Percentiles rank a stretch among this genome's conserved stretches.
Conservation (phyloP, 495 filamentous ascomycete genomes). For the Xylaria longipes region DNA sequence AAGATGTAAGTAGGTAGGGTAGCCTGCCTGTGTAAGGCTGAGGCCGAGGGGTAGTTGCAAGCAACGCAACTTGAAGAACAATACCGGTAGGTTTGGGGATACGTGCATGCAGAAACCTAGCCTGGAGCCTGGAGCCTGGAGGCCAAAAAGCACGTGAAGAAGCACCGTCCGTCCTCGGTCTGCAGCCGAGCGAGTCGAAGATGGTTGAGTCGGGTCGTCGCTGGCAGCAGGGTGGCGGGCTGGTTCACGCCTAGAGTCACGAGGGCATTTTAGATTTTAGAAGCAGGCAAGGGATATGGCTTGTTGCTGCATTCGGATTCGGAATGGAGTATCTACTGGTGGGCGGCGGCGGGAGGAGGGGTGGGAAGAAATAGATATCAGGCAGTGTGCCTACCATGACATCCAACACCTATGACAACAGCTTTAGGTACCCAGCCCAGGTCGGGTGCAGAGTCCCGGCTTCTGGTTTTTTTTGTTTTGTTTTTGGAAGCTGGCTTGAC, state of each 20-base stretch:
- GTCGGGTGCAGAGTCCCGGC: neutral
- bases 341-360: constrained; percentile 14
- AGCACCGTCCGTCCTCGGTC: neutral
- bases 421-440: neutral
- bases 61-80: too few species aligned
- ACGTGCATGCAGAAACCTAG: neutral
- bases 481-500: constrained; percentile 5
- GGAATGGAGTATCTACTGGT: constrained; percentile 6
- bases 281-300: constrained; percentile 16
- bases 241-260: constrained; percentile 19
- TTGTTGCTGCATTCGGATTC: constrained; percentile 12
- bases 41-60: constrained; percentile 9
- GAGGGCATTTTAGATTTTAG: constrained; percentile 23
- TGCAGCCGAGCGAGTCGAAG: neutral
- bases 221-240: neutral
- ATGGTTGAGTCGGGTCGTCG: neutral
- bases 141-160: constrained; percentile 19
- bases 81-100: neutral
- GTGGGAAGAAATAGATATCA: neutral
- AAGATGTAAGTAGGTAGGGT: neutral
- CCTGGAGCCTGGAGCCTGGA: too few species aligned
- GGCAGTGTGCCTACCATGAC: neutral
- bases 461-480: neutral
- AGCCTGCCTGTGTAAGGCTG: constrained; percentile 22
- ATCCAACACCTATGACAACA: neutral